Conservation (phyloP, 2,329 filamentous ascomycete genomes). For the Ophiosphaerella herpotricha region DNA sequence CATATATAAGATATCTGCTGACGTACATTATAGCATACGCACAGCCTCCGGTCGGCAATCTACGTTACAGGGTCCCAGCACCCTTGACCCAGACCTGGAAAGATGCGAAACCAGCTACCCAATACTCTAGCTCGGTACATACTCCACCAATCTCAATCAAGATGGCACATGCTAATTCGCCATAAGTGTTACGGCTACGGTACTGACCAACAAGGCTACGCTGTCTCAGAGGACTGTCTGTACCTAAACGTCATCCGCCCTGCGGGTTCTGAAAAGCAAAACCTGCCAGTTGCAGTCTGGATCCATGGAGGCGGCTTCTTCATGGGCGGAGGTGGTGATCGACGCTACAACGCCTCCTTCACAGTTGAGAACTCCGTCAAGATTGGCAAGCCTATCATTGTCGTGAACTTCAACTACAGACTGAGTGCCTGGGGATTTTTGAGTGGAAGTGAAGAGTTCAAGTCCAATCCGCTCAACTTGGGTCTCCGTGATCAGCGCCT, state of each 20-base stretch:
- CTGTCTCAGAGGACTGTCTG: conserved; percentile 57
- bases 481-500: conserved; percentile 54
- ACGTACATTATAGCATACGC: conserved; percentile 44
- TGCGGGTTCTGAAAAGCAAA: conserved; percentile 31
- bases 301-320: conserved; percentile 60
- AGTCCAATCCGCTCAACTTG: conserved; percentile 54
- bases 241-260: conserved; percentile 60
- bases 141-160: neutral
- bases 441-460: conserved; percentile 44
- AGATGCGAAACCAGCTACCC: conserved; percentile 44
- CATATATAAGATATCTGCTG: no score
- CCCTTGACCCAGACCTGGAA: conserved; percentile 51
- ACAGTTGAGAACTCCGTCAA: conserved; percentile 55
- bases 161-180: conserved; percentile 6
- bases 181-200: conserved; percentile 45
- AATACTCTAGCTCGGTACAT: conserved; percentile 30
- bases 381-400: conserved; percentile 55
- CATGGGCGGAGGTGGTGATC: conserved; percentile 57
- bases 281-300: conserved; percentile 60
- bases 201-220: conserved; percentile 48
- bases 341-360: conserved; percentile 56
- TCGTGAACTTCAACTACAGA: conserved; percentile 56
- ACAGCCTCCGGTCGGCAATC: conserved; percentile 42
- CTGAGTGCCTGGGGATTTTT: conserved; percentile 68
- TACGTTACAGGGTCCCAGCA: conserved; percentile 58